Conservation (phyloP, 805 yeast genomes). For the Ogataea henricii region DNA sequence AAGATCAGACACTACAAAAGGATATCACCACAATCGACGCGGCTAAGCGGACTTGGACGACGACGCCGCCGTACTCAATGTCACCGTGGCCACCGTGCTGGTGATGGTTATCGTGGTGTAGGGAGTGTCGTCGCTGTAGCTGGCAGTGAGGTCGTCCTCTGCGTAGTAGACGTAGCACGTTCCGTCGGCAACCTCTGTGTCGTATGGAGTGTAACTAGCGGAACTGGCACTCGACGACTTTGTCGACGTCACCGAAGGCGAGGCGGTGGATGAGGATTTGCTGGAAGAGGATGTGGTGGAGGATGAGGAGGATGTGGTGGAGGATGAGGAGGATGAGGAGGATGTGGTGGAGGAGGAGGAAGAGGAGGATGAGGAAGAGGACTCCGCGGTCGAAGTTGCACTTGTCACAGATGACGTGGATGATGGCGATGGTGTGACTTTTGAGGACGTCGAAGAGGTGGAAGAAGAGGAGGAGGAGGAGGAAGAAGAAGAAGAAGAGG, state of each 20-base stretch:
- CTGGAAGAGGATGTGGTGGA: conserved; percentile 10
- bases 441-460: no score
- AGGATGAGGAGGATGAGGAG: conserved; percentile 24
- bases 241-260: conserved; percentile 9
- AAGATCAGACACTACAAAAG: background rate
- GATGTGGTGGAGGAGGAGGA: conserved; percentile 18
- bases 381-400: conserved; percentile 15
- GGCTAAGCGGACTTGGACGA: background rate
- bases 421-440: conserved; percentile 15
- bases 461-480: conserved; percentile 13
- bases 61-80: conserved; percentile 21
- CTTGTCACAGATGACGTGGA: conserved; percentile 12
- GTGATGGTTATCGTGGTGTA: conserved; percentile 38
- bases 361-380: conserved; percentile 18
- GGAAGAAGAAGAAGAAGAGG: conserved; percentile 13
- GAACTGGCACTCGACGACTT: conserved; percentile 8
- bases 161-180: conserved; percentile 40
- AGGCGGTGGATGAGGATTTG: conserved; percentile 12
- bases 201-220: conserved; percentile 32
- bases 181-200: conserved; percentile 34
- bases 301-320: conserved; percentile 10
- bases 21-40: background rate
- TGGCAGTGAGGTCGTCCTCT: conserved; percentile 30
- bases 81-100: conserved; percentile 37
- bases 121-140: conserved; percentile 31